Conservation (phyloP, 176 grass and related monocot species). For the Hsuehochloa calcarea region DNA sequence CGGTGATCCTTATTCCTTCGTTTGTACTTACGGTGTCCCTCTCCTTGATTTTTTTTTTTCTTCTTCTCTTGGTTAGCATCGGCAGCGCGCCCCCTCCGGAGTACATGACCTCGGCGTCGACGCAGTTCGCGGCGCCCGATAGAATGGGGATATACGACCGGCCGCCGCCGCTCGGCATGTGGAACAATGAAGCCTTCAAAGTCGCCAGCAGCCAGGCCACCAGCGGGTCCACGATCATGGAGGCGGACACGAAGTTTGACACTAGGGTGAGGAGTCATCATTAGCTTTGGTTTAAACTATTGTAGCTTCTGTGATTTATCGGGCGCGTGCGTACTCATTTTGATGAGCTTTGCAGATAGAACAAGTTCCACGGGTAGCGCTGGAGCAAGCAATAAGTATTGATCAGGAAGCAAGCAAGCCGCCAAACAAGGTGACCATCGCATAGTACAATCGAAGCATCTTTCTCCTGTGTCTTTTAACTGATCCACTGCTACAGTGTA, state of each 20-base stretch:
- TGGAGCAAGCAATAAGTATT: slow-evolving; percentile 37
- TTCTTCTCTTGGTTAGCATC: background rate
- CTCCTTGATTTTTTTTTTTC: background rate
- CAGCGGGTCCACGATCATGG: slow-evolving; percentile 59
- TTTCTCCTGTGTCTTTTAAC: background rate
- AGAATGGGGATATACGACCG: slow-evolving; percentile 67
- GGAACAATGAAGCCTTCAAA: slow-evolving; percentile 63
- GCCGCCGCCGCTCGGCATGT: slow-evolving; percentile 49
- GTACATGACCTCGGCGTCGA: slow-evolving; percentile 68
- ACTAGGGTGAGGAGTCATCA: slow-evolving; percentile 43
- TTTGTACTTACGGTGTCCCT: background rate
- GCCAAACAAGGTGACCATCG: slow-evolving; percentile 49
- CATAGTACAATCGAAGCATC: background rate
- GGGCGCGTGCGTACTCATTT: background rate
- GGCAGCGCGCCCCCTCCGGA: slow-evolving; percentile 44
- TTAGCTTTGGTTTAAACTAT: background rate
- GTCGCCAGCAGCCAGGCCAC: slow-evolving; percentile 67
- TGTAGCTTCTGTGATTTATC: background rate
- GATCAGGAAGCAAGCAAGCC: slow-evolving; percentile 71
- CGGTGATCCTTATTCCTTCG: background rate
- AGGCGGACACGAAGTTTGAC: slow-evolving; percentile 59
- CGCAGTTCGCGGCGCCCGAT: slow-evolving; percentile 59
- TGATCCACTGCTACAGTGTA: background rate
- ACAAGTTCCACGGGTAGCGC: slow-evolving; percentile 35
- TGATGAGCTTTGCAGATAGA: slow-evolving; percentile 39